Evolutionary conservation across 768 basidiomycete species (phyloP), one percentile per base, ranked within the genome.

Genomic region (Sutorius australiensis): DNA sequence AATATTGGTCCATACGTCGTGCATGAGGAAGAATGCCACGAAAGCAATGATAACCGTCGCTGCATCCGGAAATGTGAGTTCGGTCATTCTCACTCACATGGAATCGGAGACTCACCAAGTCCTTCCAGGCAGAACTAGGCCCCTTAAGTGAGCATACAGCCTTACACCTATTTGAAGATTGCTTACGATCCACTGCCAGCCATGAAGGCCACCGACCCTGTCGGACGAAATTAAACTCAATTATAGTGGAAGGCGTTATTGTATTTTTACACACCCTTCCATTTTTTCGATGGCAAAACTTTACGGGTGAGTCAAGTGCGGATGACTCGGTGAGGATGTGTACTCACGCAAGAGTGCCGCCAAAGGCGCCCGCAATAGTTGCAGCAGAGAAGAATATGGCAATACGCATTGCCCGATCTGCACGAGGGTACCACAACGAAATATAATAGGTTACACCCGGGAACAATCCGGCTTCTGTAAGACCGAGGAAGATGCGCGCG

Each of bases 361-460:
- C 79, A 65, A 72, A 82, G 55, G 70, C 67, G 46, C 76, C 82
- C 16, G 82, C 77, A 32, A 80, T 59, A 0, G 81, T 82, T 12
- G 82, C 81, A 30, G 82, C 81, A 16, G 78, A 78, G 66, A 82
- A 83, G 73, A 86, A 85, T 28, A 86, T 37, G 12, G 83, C 81
- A 50, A 83, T 76, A 27, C 84, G 77, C 59, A 68, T 70, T 16
- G 79, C 82, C 40, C 83, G 77, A 60, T 86, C 84, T 48, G 71
- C 69, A 33, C 79, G 72, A 10, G 80, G 75, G 61, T 88, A 81
- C 83, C 84, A 86, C 45, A 81, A 64, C 11, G 80, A 81, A 40
- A 83, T 69, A 38, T 72, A 75, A 50, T 76, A 79, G 2, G 69
- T 71, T 50, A 76, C 64, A 1, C 73, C 73, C 0, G 75, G 71